Evolutionary conservation across 805 yeast species (phyloP).

Genomic region (Ogataea sp.): DNA sequence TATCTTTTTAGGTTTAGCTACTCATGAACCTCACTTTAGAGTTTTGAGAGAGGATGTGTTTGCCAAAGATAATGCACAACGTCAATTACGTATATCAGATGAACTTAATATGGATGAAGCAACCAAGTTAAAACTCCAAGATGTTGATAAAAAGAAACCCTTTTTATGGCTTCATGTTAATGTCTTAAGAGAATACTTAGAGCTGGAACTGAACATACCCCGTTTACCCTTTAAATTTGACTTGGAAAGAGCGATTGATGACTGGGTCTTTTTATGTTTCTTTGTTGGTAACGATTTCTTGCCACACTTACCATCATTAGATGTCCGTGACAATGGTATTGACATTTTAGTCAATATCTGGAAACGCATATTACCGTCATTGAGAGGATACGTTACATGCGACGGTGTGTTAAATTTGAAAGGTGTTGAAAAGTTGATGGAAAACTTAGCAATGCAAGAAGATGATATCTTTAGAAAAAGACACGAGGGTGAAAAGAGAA

Average conservation of each 20-base stretch:
- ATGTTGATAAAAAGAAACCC: constrained; percentile 57
- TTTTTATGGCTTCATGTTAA: constrained; percentile 91
- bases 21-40: constrained; percentile 95
- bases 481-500: constrained; percentile 61
- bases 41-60: constrained; percentile 95
- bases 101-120: constrained; percentile 54
- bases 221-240: constrained; percentile 70
- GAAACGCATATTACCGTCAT: constrained; percentile 61
- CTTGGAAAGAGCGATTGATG: constrained; percentile 92
- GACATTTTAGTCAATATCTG: constrained; percentile 75
- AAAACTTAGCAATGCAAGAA: constrained; percentile 63
- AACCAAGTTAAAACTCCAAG: constrained; percentile 34
- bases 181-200: constrained; percentile 80
- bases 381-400: constrained; percentile 76
- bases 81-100: constrained; percentile 37
- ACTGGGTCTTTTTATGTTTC: constrained; percentile 98
- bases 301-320: constrained; percentile 92
- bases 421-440: constrained; percentile 67
- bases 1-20: constrained; percentile 90
- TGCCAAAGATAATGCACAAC: constrained; percentile 53
- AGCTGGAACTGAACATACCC: constrained; percentile 69
- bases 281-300: constrained; percentile 97
- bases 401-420: constrained; percentile 78
- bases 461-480: constrained; percentile 66
- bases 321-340: constrained; percentile 91